These are phyloP conservation scores for Eremochloa ophiuroides DNA, from an alignment of 176 grass and related monocot species.

Conservation along the genomic window DNA sequence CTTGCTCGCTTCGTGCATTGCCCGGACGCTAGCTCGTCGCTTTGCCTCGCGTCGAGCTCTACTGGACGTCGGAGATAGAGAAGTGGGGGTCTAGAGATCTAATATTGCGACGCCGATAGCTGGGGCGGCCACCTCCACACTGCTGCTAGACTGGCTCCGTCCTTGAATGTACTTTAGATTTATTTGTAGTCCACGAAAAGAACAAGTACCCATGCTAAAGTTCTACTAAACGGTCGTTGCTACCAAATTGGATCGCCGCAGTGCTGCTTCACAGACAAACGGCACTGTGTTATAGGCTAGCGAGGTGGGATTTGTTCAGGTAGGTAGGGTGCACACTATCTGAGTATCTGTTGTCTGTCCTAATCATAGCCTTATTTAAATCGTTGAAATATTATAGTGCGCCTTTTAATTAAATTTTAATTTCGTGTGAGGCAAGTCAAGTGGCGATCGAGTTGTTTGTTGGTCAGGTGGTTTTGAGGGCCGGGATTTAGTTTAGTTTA, in stretches of 20 bases:
- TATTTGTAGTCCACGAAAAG: no score
- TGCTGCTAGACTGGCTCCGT: no score
- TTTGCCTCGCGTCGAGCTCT: no score
- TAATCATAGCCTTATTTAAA: constrained; percentile 3
- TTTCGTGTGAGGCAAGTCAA: background rate
- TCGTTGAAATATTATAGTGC: background rate
- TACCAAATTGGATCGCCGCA: background rate
- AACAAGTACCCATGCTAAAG: no score
- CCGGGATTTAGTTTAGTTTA: background rate
- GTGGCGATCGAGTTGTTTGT: background rate
- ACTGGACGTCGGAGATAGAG: no score
- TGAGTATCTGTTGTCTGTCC: background rate
- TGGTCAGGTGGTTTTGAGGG: background rate
- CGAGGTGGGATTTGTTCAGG: background rate
- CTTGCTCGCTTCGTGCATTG: no score
- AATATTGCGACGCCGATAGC: no score
- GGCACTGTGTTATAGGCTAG: background rate
- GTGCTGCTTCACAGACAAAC: background rate
- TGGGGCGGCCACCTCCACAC: no score
- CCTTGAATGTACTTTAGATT: no score
- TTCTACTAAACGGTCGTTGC: background rate
- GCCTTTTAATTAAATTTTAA: background rate
- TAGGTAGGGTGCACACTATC: background rate
- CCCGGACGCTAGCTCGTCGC: no score
- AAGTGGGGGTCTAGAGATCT: no score